A percentile compares a stretch with the other conserved stretches of the same genome.
Conservation (phyloP, 2,329 filamentous ascomycete species). For the Fusarium sterilihyphosum region DNA sequence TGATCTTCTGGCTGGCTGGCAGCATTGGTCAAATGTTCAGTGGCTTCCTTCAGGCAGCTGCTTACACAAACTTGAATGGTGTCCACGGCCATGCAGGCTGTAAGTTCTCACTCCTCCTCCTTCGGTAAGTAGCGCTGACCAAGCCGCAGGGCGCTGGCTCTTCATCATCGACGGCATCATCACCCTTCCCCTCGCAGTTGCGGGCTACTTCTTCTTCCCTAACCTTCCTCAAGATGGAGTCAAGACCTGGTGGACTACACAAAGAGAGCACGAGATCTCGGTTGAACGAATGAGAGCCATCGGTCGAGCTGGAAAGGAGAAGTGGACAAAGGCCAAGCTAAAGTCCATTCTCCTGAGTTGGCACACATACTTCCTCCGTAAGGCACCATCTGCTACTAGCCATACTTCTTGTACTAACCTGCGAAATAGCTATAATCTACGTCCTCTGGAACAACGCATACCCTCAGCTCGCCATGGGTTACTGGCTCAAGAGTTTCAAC, state of each 20-base stretch:
- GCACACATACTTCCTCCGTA: conserved; percentile 30
- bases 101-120: background rate
- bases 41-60: conserved; percentile 34
- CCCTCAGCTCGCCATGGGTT: background rate
- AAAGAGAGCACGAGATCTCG: conserved; percentile 37
- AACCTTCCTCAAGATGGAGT: conserved; percentile 38
- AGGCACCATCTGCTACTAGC: background rate
- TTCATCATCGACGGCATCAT: conserved; percentile 51
- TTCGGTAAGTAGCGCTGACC: background rate
- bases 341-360: conserved; percentile 27
- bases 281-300: conserved; percentile 14
- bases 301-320: conserved; percentile 28
- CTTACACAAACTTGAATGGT: conserved; percentile 24
- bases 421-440: background rate
- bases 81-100: conserved; percentile 22
- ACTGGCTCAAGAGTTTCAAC: conserved; percentile 12
- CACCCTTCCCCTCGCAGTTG: conserved; percentile 11
- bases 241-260: conserved; percentile 41
- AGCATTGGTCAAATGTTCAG: conserved; percentile 24
- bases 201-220: conserved; percentile 44
- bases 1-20: conserved; percentile 34
- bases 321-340: conserved; percentile 25
- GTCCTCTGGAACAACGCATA: conserved; percentile 7
- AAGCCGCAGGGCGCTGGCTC: conserved; percentile 40
- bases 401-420: fast-evolving